Evolutionary conservation across 1,284 basidiomycete species (phyloP).

Genomic region (Amylostereum chailletii): DNA sequence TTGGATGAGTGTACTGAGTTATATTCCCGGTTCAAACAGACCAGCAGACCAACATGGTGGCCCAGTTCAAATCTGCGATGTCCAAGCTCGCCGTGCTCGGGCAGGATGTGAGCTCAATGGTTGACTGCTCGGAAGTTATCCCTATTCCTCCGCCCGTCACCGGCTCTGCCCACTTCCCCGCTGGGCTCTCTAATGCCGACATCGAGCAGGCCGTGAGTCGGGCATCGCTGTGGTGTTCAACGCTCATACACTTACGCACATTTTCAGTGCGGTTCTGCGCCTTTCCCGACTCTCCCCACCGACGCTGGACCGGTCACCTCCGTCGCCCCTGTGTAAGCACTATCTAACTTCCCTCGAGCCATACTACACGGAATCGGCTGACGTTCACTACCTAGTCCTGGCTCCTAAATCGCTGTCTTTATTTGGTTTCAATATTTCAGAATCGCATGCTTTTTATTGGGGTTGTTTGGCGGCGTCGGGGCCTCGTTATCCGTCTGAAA

Average conservation of each 20-base stretch:
- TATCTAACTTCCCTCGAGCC: neutral
- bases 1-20: neutral
- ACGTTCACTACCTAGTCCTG: too few species aligned
- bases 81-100: conserved; percentile 27
- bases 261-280: conserved; percentile 4
- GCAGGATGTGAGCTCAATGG: conserved; percentile 19
- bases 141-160: conserved; percentile 21
- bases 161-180: conserved; percentile 24
- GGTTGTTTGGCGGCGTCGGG: too few species aligned
- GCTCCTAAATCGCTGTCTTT: too few species aligned
- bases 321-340: conserved; percentile 7
- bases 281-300: conserved; percentile 10
- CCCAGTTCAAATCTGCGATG: conserved; percentile 27
- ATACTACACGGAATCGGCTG: too few species aligned
- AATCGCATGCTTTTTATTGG: too few species aligned
- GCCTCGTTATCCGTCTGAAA: too few species aligned
- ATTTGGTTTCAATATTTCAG: too few species aligned
- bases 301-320: conserved; percentile 7
- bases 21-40: neutral
- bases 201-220: conserved; percentile 22
- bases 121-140: conserved; percentile 31
- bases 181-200: conserved; percentile 22
- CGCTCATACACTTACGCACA: too few species aligned
- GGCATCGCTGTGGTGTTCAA: too few species aligned
- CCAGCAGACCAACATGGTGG: conserved; percentile 23